These are phyloP conservation scores for Linanthus parryae DNA, from an alignment of 148 eudicot genomes.

Conservation along the genomic window DNA sequence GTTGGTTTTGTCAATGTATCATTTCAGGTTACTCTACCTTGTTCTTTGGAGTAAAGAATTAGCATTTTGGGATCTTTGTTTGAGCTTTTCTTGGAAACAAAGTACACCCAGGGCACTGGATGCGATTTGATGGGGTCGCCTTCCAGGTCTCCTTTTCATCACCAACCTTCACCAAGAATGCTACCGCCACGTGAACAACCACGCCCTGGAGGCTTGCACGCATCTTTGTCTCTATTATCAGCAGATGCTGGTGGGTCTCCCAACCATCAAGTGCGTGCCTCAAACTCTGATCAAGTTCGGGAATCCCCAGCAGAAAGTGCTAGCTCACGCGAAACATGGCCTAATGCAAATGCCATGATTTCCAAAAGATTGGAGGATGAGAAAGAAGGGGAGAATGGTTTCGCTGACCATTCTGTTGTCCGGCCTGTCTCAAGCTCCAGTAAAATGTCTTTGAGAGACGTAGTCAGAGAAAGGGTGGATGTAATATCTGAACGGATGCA, in stretches of 20 bases:
- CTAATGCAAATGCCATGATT: slow-evolving; percentile 35
- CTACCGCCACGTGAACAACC: slow-evolving; percentile 16
- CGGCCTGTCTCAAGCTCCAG: slow-evolving; percentile 32
- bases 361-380: slow-evolving; percentile 31
- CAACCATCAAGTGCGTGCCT: slow-evolving; percentile 28
- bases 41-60: too few species aligned
- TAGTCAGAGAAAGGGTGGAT: slow-evolving; percentile 55
- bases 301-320: slow-evolving; percentile 69
- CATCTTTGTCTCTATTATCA: slow-evolving; percentile 12
- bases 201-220: slow-evolving; percentile 9
- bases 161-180: slow-evolving; percentile 18
- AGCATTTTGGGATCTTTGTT: too few species aligned
- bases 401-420: slow-evolving; percentile 39
- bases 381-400: slow-evolving; percentile 33
- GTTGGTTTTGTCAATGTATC: too few species aligned
- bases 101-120: too few species aligned
- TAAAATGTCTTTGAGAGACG: slow-evolving; percentile 36
- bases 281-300: slow-evolving; percentile 27
- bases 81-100: too few species aligned
- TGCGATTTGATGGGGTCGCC: slow-evolving; percentile 11
- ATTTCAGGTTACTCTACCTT: too few species aligned
- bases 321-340: slow-evolving; percentile 56
- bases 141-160: slow-evolving; percentile 14
- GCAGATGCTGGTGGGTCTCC: slow-evolving; percentile 10
- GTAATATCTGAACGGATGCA: slow-evolving; percentile 44